These are phyloP conservation scores for Kluyveromyces wickerhamii DNA, from an alignment of 805 yeast genomes.

Conservation along the genomic window DNA sequence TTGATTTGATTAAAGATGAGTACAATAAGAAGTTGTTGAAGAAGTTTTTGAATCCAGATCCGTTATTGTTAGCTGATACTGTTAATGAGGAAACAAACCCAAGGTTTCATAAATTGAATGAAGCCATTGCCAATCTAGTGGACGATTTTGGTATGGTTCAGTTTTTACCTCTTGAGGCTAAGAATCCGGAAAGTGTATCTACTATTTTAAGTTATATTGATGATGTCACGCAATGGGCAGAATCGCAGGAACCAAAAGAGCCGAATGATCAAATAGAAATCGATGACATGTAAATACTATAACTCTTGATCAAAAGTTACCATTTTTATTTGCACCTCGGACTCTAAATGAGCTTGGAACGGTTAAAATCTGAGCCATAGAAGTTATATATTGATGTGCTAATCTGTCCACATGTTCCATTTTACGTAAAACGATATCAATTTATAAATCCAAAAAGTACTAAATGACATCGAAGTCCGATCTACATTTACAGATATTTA, in stretches of 20 bases:
- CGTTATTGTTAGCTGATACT: conserved; percentile 53
- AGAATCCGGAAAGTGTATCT: conserved; percentile 64
- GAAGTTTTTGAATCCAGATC: conserved; percentile 86
- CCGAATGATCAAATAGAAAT: conserved; percentile 69
- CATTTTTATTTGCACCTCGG: too few species aligned
- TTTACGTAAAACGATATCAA: too few species aligned
- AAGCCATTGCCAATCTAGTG: conserved; percentile 78
- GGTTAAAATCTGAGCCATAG: too few species aligned
- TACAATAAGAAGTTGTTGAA: conserved; percentile 70
- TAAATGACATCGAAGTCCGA: too few species aligned
- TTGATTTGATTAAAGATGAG: conserved; percentile 78
- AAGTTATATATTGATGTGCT: too few species aligned
- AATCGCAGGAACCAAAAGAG: conserved; percentile 92
- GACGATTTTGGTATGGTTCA: conserved; percentile 99
- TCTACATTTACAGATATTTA: too few species aligned
- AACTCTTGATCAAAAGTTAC: too few species aligned
- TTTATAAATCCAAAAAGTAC: too few species aligned
- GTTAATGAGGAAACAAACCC: conserved; percentile 46
- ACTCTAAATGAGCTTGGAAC: too few species aligned
- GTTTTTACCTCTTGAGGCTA: conserved; percentile 81
- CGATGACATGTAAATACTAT: conserved; percentile 46
- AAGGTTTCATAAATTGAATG: conserved; percentile 63
- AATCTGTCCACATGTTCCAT: too few species aligned
- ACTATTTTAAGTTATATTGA: conserved; percentile 87
- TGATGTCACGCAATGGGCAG: conserved; percentile 97